Evolutionary conservation across 768 basidiomycete genomes (phyloP), one percentile per base, ranked within the genome.

Genomic region (Kwoniella dejecticola): DNA sequence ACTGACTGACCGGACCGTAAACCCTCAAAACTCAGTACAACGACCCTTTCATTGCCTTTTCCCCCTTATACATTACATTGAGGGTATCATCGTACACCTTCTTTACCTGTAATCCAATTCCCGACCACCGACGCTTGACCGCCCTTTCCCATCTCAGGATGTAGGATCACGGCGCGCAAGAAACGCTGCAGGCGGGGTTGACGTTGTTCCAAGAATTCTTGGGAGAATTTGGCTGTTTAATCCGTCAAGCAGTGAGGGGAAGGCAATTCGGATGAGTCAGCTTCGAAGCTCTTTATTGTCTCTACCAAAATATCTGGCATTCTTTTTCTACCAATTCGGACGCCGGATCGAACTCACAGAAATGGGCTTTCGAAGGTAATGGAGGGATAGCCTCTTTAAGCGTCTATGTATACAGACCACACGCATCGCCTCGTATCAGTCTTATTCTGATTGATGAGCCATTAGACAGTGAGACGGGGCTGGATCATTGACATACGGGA

Each of bases 171-270:
- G n/a, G 67, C 66, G 30, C 67, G 64, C 3, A 78, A 56, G 56
- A 76, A 78, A n/a, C 70, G 58, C 52, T 76, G 72, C n/a, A 78
- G 48, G 8, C 73, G 63, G n/a, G 67, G 67, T 60, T 70, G 66
- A 29, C 77, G 57, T 36, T 75, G 69, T 27, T 58, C 66, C 1
- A 77, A 66, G 31, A 74, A 75, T 21, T 66, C 67, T 0, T 68
- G 61, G 10, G 64, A 63, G 65, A 77, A 77, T 62, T 74, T 75
- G 19, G 76, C 75, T 77, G 42, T 3, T 29, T 23, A n/a, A 45
- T 7, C 8, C 6, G 11, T 19, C 19, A 38, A 13, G 38, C 17
- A 24, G 42, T n/a, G n/a, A n/a, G n/a, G n/a, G n/a, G n/a, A n/a
- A n/a, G n/a, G n/a, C n/a, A n/a, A n/a, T n/a, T n/a, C n/a, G n/a